Evolutionary conservation across 2,329 filamentous ascomycete genomes (phyloP), one percentile per base, ranked within the genome.

Genomic region (Zelopaecilomyces penicillatus): DNA sequence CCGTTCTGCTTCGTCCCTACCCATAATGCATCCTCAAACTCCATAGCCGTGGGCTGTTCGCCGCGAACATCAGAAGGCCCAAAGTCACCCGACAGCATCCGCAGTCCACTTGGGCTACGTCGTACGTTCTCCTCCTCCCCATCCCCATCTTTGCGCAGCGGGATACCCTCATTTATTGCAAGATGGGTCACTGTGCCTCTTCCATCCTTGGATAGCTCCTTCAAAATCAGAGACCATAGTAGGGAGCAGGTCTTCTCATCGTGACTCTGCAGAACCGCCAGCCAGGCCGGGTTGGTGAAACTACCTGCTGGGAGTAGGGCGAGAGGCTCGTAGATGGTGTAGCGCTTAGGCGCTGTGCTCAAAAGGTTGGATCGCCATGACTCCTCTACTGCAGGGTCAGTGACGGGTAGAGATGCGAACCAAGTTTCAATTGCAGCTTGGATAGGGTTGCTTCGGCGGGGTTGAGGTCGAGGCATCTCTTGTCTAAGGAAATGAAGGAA

Each of bases 1-100:
- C 83, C 85, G 57, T 88, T 87, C 60, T 95, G 89, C 42, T 74
- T 78, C 4, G 84, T 82, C 9, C 74, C 76, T 1, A 85, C 85
- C 91, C 91, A 97, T 50, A 95, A 78, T 0, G 88, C 83, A 1
- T 61, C 46, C 1, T 69, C 60, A 47, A 94, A 85, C 57, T 91
- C 83, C 1, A 56, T 42, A 2, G 56, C 43, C 0, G 60, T 60
- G 1, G 70, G 65, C 7, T 58, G 49, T 50, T 57, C 43, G 6
- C 44, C 37, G 2, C 45, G 26, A 41, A 54, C 37, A 1, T 47
- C n/a, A 0, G 62, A 39, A 0, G 78, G 73, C 0, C 87, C 87
- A 60, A 95, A 95, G 58, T 83, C 71, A 26, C 89, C 89, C 58
- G 82, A 68, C 0, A 96, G 67, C 19, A 83, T 82, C 3, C 74